A percentile compares a stretch with the other conserved stretches of the same genome.
phyloP scores from a whole-genome alignment of 768 basidiomycete genomes.

The Suillus discolor region DNA sequence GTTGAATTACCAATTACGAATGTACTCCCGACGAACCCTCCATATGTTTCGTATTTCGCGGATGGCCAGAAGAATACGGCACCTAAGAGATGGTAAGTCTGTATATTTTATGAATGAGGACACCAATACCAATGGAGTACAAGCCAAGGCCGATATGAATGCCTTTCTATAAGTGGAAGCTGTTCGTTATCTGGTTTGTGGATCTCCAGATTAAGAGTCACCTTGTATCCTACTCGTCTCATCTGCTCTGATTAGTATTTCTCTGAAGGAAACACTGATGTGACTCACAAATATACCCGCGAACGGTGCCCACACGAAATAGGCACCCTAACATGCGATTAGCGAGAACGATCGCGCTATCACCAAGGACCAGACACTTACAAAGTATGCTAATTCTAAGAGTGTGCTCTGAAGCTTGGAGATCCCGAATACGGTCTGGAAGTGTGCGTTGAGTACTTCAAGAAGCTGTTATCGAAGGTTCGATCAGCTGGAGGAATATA shows the following conservation, averaged over 20 bases:
- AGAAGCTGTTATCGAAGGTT: constrained; percentile 46
- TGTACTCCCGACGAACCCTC: constrained; percentile 75
- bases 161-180: constrained; percentile 43
- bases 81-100: constrained; percentile 37
- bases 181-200: background rate
- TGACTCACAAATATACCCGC: constrained; percentile 57
- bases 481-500: background rate
- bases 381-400: constrained; percentile 74
- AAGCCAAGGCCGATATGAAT: constrained; percentile 62
- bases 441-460: constrained; percentile 72
- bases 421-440: constrained; percentile 70
- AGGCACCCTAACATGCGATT: constrained; percentile 48
- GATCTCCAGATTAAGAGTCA: constrained; percentile 12
- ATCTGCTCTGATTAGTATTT: constrained; percentile 41
- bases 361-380: constrained; percentile 27
- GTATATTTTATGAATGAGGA: constrained; percentile 4
- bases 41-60: constrained; percentile 65
- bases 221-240: constrained; percentile 69
- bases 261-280: background rate
- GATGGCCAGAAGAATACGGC: constrained; percentile 83
- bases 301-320: constrained; percentile 60
- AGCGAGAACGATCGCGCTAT: background rate
- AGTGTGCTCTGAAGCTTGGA: constrained; percentile 71
- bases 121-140: constrained; percentile 52
- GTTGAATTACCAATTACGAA: constrained; percentile 58